Evolutionary conservation across 805 yeast genomes (phyloP), one percentile per base, ranked within the genome.

Genomic region (Cyberlindnera maclurae): DNA sequence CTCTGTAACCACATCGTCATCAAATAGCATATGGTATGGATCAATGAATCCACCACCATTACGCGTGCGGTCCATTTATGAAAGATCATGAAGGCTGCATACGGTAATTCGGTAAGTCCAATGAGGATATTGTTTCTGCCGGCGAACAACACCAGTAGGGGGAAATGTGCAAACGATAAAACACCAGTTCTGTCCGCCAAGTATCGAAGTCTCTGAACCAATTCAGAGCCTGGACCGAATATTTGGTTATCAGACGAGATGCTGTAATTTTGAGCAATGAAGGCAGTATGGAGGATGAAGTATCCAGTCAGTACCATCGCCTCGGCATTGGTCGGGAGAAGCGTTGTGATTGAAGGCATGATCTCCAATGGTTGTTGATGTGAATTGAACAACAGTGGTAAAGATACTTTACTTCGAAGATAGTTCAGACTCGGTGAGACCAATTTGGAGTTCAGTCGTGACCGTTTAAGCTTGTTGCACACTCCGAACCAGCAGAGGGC

Each of bases 91-190:
- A 83, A 82, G 1, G 82, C 68, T 9, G 79, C 63, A 47, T 73
- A 79, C 4, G 77, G 64, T 68, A 86, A 68, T 3, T 85, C 84
- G 0, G 89, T 73, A 5, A 79, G 33, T 50, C 61, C 61, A 43
- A 73, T 73, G 46, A 84, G 58, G 20, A 85, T 65, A 56, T 81
- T 85, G 58, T 82, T 85, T 51, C 94, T 65, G 9, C 87, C 83
- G 7, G 85, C 81, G 54, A 84, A 79, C 27, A 82, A 53, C 15
- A 78, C 65, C 26, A 77, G 51, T 4, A 71, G 47, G 0, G 93
- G 90, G 43, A 79, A 47, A 31, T 64, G 64, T 1, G 63, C 62
- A 47, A 65, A 60, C 12, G 59, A 38, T 8, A 54, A 27, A 2
- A 52, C 42, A 15, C 58, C 59, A 15, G 54, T 42, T 43, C 58